Evolutionary conservation across 2,329 filamentous ascomycete species (phyloP), one percentile per base, ranked within the genome.

Genomic region (Leptographium galeiforme): DNA sequence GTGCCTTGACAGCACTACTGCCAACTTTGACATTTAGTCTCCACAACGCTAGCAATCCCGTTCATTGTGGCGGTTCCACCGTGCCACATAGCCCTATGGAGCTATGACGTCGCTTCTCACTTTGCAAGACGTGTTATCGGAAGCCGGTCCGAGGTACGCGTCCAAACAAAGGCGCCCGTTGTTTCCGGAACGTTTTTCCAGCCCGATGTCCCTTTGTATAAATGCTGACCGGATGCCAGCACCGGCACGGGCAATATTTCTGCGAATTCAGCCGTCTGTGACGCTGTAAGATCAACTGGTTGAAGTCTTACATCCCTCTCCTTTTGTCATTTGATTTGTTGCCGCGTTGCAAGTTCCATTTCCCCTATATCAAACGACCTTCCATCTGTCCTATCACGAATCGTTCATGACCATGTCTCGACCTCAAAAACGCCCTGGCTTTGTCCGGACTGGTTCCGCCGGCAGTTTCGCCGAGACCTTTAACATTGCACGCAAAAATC

Each of bases 381-480:
- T 1, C 18, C 41, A 44, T 30, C 25, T 32, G 25, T 18, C 19
- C 12, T 36, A 38, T 19, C 33, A 48, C 46, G 18, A 13, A 14
- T 38, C 11, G 10, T 25, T 25, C 5, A 25, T 25, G 25, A 50
- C 18, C 54, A 64, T 64, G 57, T 59, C 62, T 10, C 52, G 55
- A 14, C 59, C 61, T 32, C 57, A 62, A 51, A 60, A 63, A 58
- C 65, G 63, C 14, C 56, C 59, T 34, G 59, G 60, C 49, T 61
- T 59, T 41, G 50, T 58, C 53, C 62, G 65, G 52, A 59, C 61
- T n/a, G 51, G 53, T n/a, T 58, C 57, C 11, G 57, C 57, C 40
- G 65, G 62, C 59, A 64, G 62, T 57, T 66, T 67, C 48, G 65
- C 65, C 38, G 62, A 64, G 53, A 59, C 62, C n/a, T 67, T 67